Evolutionary conservation across 208 protist genomes (phyloP), one percentile per base, ranked within the genome.

Genomic region (Leishmania tarentolae): DNA sequence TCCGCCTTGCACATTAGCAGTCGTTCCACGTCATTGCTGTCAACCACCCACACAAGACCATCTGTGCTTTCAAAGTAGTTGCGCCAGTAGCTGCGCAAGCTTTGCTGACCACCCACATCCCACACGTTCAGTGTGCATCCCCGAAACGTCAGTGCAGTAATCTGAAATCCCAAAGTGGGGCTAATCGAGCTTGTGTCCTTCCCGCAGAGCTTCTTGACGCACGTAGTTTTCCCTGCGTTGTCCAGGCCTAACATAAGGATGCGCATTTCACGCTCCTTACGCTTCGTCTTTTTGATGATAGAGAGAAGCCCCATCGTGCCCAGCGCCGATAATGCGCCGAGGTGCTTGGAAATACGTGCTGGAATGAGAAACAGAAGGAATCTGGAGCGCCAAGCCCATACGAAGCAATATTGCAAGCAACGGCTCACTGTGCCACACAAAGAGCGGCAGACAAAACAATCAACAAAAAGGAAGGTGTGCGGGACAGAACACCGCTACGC

Each of bases 51-150:
- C 44, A 99, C 98, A 21, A 99, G 76, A 0, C 94, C 98, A 79
- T 99, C 98, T 13, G 98, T 99, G 81, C 96, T 96, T 75, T 98
- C 97, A 90, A 99, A 99, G 86, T 99, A 99, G 89, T 99, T 99
- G 56, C 97, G 88, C 98, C 99, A 99, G 90, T 99, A 99, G 21
- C 98, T 98, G 40, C 99, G 95, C n/a, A 99, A 88, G 19, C 98
- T 98, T 81, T 99, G 97, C 92, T 99, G 99, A n/a, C 99, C 99
- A 40, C 99, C 99, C 35, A 99, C 97, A 91, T 99, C 99, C 99
- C 99, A 99, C 53, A 99, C 93, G 83, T 99, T 99, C 44, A 99
- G 84, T 73, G 97, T 99, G 93, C 98, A 99, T 17, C 94, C 97
- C 28, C 96, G 73, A 79, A 99, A 98, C 73, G 98, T 96, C 46